Conservation (phyloP, 2,329 filamentous ascomycete species). For the Aspergillus ustus region DNA sequence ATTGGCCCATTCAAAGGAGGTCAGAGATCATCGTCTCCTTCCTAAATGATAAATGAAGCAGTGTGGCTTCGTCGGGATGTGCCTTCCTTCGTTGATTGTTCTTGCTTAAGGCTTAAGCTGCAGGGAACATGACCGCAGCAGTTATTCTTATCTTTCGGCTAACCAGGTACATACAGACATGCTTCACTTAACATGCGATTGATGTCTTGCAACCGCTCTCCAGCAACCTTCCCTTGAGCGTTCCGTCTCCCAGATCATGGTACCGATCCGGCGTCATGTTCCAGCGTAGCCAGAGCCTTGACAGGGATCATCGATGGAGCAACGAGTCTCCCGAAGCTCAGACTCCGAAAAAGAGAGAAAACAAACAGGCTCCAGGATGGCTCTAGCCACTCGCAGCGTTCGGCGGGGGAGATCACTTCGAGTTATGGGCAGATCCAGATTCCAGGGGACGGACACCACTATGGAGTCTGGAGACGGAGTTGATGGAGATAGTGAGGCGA, state of each 20-base stretch:
- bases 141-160: constrained; percentile 13
- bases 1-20: constrained; percentile 5
- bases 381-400: background rate
- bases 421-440: background rate
- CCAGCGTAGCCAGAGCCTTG: background rate
- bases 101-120: background rate
- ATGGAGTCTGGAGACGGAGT: background rate
- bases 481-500: constrained; percentile 4
- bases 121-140: constrained; percentile 9
- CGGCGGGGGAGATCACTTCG: background rate
- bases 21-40: constrained; percentile 10
- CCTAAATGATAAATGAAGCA: background rate
- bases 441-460: background rate
- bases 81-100: background rate
- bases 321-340: background rate
- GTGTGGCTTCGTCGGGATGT: constrained; percentile 1
- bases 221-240: background rate
- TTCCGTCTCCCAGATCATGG: background rate
- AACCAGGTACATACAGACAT: background rate
- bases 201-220: background rate
- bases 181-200: constrained; percentile 1
- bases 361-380: background rate
- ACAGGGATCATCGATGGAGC: background rate
- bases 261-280: background rate
- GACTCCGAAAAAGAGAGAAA: background rate